These are phyloP conservation scores for Bipolaris oryzae DNA, from an alignment of 2,329 filamentous ascomycete species.

Conservation along the genomic window DNA sequence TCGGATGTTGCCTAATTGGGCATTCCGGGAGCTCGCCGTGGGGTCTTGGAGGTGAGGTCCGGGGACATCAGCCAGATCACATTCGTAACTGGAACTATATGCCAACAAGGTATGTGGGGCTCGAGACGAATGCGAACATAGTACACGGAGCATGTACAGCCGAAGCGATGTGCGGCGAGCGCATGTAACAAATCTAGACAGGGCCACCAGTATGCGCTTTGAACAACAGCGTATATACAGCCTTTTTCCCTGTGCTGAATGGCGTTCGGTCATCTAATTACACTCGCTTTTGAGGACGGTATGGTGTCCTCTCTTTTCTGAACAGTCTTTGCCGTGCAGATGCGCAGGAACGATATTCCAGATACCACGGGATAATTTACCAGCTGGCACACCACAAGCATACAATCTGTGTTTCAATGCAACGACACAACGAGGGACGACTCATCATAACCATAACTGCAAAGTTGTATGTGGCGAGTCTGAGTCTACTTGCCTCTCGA, in stretches of 20 bases:
- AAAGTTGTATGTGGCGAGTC: not conserved
- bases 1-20: constrained; percentile 19
- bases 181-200: not conserved
- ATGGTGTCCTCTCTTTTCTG: not conserved
- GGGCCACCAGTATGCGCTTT: not conserved
- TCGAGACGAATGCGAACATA: not conserved
- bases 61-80: constrained; percentile 6
- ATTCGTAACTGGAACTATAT: not conserved
- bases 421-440: not conserved
- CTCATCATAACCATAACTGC: not conserved
- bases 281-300: not conserved
- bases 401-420: not conserved
- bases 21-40: constrained; percentile 14
- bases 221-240: not conserved
- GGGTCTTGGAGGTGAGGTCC: constrained; percentile 5
- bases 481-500: not conserved
- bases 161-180: not conserved
- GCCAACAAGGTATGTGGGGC: not conserved
- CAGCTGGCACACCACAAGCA: not conserved
- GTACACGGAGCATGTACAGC: constrained; percentile 1
- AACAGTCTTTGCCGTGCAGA: not conserved
- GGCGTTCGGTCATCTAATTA: not conserved
- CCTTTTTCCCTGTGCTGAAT: not conserved
- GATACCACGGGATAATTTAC: not conserved
- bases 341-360: too few relatives aligned